These are phyloP conservation scores for Jackrogersella multiformis DNA, from an alignment of 495 filamentous ascomycete genomes.

Conservation along the genomic window DNA sequence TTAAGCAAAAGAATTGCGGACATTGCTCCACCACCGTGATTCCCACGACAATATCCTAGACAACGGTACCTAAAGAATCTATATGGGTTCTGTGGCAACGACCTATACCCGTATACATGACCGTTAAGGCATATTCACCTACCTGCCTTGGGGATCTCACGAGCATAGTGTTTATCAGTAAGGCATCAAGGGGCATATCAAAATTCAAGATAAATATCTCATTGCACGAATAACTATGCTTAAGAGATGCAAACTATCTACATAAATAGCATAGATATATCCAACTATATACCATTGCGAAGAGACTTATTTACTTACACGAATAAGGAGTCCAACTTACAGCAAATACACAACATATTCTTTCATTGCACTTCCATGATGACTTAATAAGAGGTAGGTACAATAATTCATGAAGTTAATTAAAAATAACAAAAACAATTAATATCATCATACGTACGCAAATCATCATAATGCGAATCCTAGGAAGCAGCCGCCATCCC, in stretches of 20 bases:
- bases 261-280: not conserved
- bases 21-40: too few relatives aligned
- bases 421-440: not conserved
- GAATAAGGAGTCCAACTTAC: too few relatives aligned
- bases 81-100: not conserved
- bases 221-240: not conserved
- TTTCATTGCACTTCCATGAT: not conserved
- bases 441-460: slow-evolving; percentile 3
- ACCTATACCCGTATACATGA: not conserved
- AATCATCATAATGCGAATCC: not conserved
- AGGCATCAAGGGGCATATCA: not conserved
- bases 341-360: not conserved
- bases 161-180: not conserved
- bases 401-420: too few relatives aligned
- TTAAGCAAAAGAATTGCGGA: not conserved
- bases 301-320: too few relatives aligned
- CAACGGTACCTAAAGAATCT: not conserved
- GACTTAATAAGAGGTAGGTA: too few relatives aligned
- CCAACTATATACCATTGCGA: too few relatives aligned
- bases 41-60: not conserved
- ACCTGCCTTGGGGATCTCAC: not conserved
- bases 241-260: not conserved
- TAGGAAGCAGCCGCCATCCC: not conserved
- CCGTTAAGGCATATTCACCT: not conserved
- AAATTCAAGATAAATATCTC: not conserved